Evolutionary conservation across 768 basidiomycete species (phyloP), one percentile per base, ranked within the genome.

Genomic region (Lepiota venenata): DNA sequence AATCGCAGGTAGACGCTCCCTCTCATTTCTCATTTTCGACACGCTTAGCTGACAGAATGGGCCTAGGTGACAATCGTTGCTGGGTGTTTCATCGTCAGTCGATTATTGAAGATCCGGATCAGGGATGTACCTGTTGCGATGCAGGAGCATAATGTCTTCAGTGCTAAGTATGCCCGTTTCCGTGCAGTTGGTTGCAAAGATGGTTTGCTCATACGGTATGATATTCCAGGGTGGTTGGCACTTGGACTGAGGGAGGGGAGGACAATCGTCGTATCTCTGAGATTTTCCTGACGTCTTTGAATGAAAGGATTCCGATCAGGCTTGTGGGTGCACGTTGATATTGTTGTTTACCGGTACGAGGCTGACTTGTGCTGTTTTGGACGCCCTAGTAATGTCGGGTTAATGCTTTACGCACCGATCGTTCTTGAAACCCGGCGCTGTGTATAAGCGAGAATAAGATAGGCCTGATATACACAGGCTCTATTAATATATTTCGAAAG

Each of bases 121-220:
- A 71, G 77, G 18, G 78, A 56, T 9, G 55, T 56, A 2, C 71
- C 69, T 6, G 77, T 73, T 8, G 70, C 75, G 50, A 64, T 60
- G 8, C 57, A 52, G 7, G 70, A 66, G 29, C 59, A 63, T 22
- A 57, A 73, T 27, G 53, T 64, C 14, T 76, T 79, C 45, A 77
- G 72, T 37, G 76, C 74, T 18, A 72, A 63, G 77, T 76, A 58
- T 21, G 2, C 67, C 68, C 65, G 60, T 49, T 68, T 66, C n/a
- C 41, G 66, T 21, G 10, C 3, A 16, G 16, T 40, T 32, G 32
- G 9, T 18, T 21, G 21, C 15, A 2, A 4, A 42, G 25, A 38
- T 14, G n/a, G 3, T 22, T 41, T 1, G 4, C 25, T 47, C 22
- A 47, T 32, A 9, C 1, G 2, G 8, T 41, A 21, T 22, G 9